phyloP scores from a whole-genome alignment of 1,139 yeast species.

The Yamadazyma trypodendri region DNA sequence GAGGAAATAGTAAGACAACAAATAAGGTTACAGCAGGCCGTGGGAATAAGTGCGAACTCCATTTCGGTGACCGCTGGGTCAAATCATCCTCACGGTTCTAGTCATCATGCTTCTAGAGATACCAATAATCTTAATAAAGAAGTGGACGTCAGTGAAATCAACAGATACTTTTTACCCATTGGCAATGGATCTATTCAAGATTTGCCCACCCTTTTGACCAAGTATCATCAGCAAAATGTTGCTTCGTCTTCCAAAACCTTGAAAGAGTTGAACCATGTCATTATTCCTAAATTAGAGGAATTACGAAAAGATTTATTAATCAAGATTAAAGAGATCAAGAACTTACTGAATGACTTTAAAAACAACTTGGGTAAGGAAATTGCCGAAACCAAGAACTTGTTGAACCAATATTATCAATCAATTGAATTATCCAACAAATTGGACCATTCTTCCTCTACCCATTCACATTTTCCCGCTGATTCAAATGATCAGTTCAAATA shows the following conservation, averaged over 20 bases:
- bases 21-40: conserved; percentile 75
- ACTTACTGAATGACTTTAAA: conserved; percentile 79
- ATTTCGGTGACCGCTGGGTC: conserved; percentile 13
- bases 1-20: conserved; percentile 88
- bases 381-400: conserved; percentile 54
- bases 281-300: conserved; percentile 84
- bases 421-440: conserved; percentile 36
- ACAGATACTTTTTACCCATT: conserved; percentile 60
- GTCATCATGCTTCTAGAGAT: conserved; percentile 4
- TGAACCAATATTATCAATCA: conserved; percentile 47
- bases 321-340: conserved; percentile 84
- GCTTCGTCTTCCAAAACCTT: conserved; percentile 63
- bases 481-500: conserved; percentile 33
- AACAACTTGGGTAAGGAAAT: conserved; percentile 71
- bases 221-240: conserved; percentile 74
- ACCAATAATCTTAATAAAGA: conserved; percentile 16
- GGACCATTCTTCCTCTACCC: conserved; percentile 24
- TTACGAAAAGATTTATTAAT: conserved; percentile 76
- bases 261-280: conserved; percentile 64
- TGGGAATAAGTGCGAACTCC: conserved; percentile 35
- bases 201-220: conserved; percentile 69
- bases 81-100: conserved; percentile 2
- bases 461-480: conserved; percentile 14
- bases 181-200: conserved; percentile 86
- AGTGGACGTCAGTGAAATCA: conserved; percentile 38